Evolutionary conservation across 1,284 basidiomycete species (phyloP).

Genomic region (Marasmius tenuissimus): DNA sequence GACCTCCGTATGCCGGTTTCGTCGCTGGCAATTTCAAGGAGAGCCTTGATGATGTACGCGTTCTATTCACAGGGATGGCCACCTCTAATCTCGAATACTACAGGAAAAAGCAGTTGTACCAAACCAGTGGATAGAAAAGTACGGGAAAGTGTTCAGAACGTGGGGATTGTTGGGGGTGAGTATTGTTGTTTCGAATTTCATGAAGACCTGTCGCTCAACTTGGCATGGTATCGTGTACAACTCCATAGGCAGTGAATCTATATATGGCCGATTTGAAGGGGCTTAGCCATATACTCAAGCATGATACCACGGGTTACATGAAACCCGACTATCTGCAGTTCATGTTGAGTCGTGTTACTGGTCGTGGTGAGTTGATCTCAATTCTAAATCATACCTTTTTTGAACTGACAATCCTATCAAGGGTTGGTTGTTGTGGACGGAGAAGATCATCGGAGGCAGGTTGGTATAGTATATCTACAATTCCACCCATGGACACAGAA

Average conservation of each 20-base stretch:
- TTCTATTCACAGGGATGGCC: neutral
- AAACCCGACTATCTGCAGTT: neutral
- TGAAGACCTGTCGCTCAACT: no score
- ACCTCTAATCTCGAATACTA: neutral
- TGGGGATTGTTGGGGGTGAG: neutral
- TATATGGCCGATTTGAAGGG: no score
- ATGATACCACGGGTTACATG: neutral
- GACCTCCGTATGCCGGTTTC: neutral
- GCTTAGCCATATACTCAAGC: no score
- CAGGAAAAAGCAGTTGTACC: neutral
- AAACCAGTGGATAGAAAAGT: neutral
- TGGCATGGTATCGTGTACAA: no score
- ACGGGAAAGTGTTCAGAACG: neutral
- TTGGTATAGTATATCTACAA: no score
- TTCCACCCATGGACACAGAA: slow-evolving; percentile 1
- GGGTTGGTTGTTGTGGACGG: no score
- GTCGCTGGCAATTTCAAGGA: neutral
- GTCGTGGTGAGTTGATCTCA: neutral
- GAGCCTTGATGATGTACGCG: neutral
- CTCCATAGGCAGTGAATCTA: no score
- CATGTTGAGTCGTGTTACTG: neutral
- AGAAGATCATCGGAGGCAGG: no score
- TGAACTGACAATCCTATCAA: no score
- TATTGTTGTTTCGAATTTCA: neutral
- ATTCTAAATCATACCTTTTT: no score